Evolutionary conservation across 495 filamentous ascomycete species (phyloP), one percentile per base, ranked within the genome.

Genomic region (Lasiosphaeris hirsuta): DNA sequence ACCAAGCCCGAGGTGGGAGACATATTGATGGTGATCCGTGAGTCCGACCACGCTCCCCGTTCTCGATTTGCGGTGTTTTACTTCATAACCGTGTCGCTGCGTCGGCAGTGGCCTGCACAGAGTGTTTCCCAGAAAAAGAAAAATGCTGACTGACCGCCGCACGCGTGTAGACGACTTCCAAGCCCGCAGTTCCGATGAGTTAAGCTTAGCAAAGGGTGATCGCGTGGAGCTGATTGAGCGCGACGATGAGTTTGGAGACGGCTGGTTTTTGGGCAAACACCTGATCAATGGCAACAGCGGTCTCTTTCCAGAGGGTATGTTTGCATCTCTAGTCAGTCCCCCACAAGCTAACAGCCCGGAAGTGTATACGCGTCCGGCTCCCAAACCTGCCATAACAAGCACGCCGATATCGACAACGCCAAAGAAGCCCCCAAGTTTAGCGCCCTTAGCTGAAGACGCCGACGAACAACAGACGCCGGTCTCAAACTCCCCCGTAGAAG

Each of bases 211-310:
- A 36, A 94, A 91, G 60, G 91, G 91, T 57, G 92, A 97, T 64
- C 86, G 88, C 34, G 90, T 99, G 51, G 86, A 95, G 74, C 75
- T 99, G 55, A 84, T 96, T 40, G 94, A 97, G 69, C 84, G 95
- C 50, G 93, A 97, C 71, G 93, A 97, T 69, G 95, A 96, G 63
- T 99, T 97, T 72, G 89, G 89, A 49, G 95, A 99, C 76, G 95
- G 94, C 52, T 99, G 95, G 95, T 99, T 90, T 74, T 72, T 96
- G 61, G 95, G 96, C 30, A 85, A 86, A 67, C 90, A 96, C 70
- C 58, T 87, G 60, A 75, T 80, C 47, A 91, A 86, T 64, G 85
- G 82, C 36, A 84, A 84, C 59, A 93, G 81, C 45, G 92, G 92
- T 43, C 81, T 97, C 35, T 96, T 97, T 69, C 92, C 92, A 13